Percentiles rank a stretch among this genome's conserved stretches.
phyloP scores from a whole-genome alignment of 2,329 filamentous ascomycete genomes.

The Arthrobotrys musiformis region DNA sequence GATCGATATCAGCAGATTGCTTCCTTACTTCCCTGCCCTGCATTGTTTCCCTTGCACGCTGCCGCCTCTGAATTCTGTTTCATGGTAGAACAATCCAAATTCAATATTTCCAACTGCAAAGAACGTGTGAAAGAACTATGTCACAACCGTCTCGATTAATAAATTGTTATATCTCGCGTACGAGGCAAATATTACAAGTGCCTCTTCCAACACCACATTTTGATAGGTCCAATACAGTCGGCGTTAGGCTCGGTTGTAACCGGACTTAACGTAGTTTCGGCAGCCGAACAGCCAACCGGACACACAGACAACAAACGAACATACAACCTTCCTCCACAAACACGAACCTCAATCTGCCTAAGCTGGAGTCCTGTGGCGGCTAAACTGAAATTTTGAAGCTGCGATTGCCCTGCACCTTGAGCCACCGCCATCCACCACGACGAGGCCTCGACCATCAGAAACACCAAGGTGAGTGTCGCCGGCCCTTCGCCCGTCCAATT shows the following conservation, averaged over 20 bases:
- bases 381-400: conserved; percentile 27
- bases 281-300: conserved; percentile 36
- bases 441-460: not conserved
- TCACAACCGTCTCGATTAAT: too few relatives aligned
- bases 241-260: not conserved
- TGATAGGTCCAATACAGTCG: too few relatives aligned
- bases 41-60: too few relatives aligned
- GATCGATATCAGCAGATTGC: too few relatives aligned
- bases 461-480: not conserved
- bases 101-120: too few relatives aligned
- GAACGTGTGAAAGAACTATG: too few relatives aligned
- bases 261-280: conserved; percentile 35
- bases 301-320: not conserved
- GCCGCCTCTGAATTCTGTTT: too few relatives aligned
- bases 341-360: not conserved
- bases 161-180: too few relatives aligned
- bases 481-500: not conserved
- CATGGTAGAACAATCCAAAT: too few relatives aligned
- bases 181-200: too few relatives aligned
- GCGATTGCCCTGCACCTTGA: not conserved
- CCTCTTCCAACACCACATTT: too few relatives aligned
- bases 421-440: not conserved
- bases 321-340: too few relatives aligned
- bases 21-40: not conserved
- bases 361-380: conserved; percentile 21